Conservation (phyloP, 2,329 filamentous ascomycete genomes). For the Monosporascus sp. region DNA sequence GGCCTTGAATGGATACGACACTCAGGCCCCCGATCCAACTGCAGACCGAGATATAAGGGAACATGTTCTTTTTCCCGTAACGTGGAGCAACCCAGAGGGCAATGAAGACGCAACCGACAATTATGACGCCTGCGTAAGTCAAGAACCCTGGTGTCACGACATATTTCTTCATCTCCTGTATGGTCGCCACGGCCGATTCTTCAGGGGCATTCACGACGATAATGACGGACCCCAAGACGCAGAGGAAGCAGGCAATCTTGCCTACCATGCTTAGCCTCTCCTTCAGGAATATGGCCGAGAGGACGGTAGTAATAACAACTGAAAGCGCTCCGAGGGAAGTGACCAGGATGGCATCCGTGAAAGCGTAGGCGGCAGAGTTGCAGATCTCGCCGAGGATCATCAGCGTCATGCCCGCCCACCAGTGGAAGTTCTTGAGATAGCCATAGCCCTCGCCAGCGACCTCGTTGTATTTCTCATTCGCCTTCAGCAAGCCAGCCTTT, state of each 20-base stretch:
- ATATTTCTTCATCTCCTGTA: slow-evolving; percentile 87
- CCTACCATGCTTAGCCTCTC: slow-evolving; percentile 93
- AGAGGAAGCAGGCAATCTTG: slow-evolving; percentile 92
- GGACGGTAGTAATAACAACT: slow-evolving; percentile 84
- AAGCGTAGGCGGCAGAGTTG: slow-evolving; percentile 96
- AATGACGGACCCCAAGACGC: slow-evolving; percentile 86
- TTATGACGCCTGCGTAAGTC: slow-evolving; percentile 74
- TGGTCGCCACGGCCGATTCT: slow-evolving; percentile 77
- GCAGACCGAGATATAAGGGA: slow-evolving; percentile 95
- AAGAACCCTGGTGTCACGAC: slow-evolving; percentile 85
- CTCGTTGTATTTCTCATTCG: slow-evolving; percentile 95
- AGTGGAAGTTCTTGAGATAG: slow-evolving; percentile 90
- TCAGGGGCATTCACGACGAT: slow-evolving; percentile 91
- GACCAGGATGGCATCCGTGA: slow-evolving; percentile 92
- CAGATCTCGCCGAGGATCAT: slow-evolving; percentile 97
- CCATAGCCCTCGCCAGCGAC: slow-evolving; percentile 94
- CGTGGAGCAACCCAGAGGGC: slow-evolving; percentile 78
- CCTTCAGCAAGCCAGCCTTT: slow-evolving; percentile 83
- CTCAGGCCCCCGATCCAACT: slow-evolving; percentile 90
- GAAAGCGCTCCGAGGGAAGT: slow-evolving; percentile 87
- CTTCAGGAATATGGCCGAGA: slow-evolving; percentile 93
- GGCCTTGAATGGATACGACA: slow-evolving; percentile 88
- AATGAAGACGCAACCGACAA: slow-evolving; percentile 65
- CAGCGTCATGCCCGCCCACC: slow-evolving; percentile 93
- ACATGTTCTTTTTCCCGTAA: slow-evolving; percentile 95